Percentiles rank a stretch among this genome's conserved stretches.
Conservation (phyloP, 805 yeast genomes). For the Ogataea nakhonphanomensis region DNA sequence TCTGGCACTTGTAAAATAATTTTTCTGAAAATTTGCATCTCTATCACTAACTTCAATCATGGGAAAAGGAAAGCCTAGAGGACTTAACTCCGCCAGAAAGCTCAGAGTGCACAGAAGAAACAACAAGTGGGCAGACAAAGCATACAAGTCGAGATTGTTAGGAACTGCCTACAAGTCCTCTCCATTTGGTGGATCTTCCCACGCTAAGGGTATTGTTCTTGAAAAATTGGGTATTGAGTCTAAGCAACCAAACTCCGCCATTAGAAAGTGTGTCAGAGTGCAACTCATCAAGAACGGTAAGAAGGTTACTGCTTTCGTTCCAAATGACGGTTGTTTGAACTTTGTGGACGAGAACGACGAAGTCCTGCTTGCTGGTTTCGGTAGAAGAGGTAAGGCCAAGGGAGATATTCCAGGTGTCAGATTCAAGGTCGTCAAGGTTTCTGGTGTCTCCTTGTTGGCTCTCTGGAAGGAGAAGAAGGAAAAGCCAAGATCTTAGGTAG, state of each 20-base stretch:
- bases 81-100: constrained; percentile 99
- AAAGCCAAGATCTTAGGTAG: constrained; percentile 93
- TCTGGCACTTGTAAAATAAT: constrained; percentile 7
- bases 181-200: constrained; percentile 99
- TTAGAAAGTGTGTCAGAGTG: constrained; percentile 99
- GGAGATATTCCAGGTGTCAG: constrained; percentile 99
- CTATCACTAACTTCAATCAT: constrained; percentile 39
- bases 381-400: constrained; percentile 99
- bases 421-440: constrained; percentile 99
- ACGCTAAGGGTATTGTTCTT: constrained; percentile 99
- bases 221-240: constrained; percentile 99
- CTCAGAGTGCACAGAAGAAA: constrained; percentile 99
- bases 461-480: constrained; percentile 99
- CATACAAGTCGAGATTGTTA: constrained; percentile 97
- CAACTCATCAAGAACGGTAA: constrained; percentile 99
- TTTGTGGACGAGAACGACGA: constrained; percentile 99
- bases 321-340: constrained; percentile 99
- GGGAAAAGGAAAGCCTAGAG: constrained; percentile 99
- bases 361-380: constrained; percentile 99
- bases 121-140: constrained; percentile 99
- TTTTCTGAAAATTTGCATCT: constrained; percentile 12
- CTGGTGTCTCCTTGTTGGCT: constrained; percentile 99
- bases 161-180: constrained; percentile 99
- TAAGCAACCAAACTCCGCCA: constrained; percentile 99
- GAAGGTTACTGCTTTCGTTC: constrained; percentile 99